These are phyloP conservation scores for Fusarium subtropicale DNA, from an alignment of 2,329 filamentous ascomycete genomes.

Conservation along the genomic window DNA sequence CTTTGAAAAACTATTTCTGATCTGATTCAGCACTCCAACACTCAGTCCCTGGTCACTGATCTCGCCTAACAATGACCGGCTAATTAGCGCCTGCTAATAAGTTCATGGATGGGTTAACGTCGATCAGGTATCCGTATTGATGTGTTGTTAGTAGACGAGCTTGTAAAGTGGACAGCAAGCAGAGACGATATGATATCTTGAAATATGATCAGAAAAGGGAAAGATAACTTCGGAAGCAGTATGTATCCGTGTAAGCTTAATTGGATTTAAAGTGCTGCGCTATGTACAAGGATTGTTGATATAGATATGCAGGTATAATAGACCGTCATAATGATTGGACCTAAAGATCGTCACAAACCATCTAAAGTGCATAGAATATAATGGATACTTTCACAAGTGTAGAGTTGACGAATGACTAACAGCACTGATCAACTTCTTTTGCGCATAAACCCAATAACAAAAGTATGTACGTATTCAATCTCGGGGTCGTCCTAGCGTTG, in stretches of 20 bases:
- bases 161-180: conserved; percentile 28
- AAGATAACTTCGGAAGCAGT: not conserved
- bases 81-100: conserved; percentile 21
- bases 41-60: conserved; percentile 33
- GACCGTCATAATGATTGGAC: not conserved
- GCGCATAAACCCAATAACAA: conserved; percentile 33
- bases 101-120: conserved; percentile 2
- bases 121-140: conserved; percentile 11
- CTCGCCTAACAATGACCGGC: conserved; percentile 31
- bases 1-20: conserved; percentile 17
- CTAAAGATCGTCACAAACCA: not conserved
- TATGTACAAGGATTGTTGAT: not conserved
- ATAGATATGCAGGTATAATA: conserved; percentile 4
- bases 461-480: conserved; percentile 18
- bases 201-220: not conserved
- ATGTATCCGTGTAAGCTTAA: not conserved
- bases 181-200: not conserved
- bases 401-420: not conserved
- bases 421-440: not conserved
- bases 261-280: not conserved
- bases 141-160: conserved; percentile 8
- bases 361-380: not conserved
- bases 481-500: conserved; percentile 17
- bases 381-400: not conserved
- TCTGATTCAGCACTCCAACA: conserved; percentile 18